Evolutionary conservation across 169 alveolate genomes (phyloP).

Genomic region (Plasmodium fragile): DNA sequence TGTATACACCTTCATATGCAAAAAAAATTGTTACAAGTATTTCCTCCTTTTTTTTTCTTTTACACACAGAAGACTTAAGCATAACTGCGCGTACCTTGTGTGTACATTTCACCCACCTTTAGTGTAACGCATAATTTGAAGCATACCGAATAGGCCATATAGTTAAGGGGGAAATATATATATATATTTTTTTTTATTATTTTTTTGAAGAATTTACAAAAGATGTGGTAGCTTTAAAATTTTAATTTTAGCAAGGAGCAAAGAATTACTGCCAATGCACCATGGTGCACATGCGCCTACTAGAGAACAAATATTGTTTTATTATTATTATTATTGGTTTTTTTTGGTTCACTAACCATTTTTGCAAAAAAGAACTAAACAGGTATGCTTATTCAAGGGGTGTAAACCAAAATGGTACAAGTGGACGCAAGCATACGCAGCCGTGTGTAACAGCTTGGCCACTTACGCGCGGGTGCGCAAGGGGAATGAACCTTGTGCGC

Average conservation of each 20-base stretch:
- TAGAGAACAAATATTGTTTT: neutral
- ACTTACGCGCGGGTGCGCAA: neutral
- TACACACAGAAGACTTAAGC: neutral
- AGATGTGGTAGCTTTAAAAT: neutral
- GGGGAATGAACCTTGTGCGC: neutral
- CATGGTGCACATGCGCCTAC: conserved; percentile 14
- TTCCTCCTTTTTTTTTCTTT: neutral
- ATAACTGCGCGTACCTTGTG: neutral
- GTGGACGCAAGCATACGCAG: neutral
- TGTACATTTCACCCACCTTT: neutral
- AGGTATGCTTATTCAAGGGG: neutral
- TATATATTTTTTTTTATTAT: neutral
- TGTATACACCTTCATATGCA: neutral
- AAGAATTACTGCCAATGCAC: conserved; percentile 9
- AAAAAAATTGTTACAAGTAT: neutral
- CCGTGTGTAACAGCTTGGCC: neutral
- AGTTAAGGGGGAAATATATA: neutral
- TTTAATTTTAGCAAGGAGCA: neutral
- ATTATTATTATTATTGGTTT: neutral
- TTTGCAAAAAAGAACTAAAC: neutral
- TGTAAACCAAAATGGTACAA: neutral
- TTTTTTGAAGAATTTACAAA: neutral
- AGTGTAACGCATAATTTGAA: neutral
- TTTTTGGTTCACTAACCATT: neutral
- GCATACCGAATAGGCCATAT: neutral